phyloP scores from a whole-genome alignment of 495 filamentous ascomycete species.

The Amniculicola lignicola region DNA sequence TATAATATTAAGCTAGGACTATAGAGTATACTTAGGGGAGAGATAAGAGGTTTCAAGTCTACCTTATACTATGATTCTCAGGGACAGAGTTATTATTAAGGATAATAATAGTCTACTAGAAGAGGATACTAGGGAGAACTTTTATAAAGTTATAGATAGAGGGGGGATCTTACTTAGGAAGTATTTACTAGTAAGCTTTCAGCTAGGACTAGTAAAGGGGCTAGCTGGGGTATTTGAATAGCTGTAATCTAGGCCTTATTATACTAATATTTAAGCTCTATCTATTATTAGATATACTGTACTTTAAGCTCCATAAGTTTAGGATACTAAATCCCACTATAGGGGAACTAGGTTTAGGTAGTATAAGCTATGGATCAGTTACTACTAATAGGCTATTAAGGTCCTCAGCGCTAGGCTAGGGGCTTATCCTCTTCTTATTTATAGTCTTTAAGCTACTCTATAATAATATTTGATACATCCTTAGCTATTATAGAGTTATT shows the following conservation, averaged over 20 bases:
- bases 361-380: constrained; percentile 8
- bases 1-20: too few relatives aligned
- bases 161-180: neutral
- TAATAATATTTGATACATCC: too few relatives aligned
- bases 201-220: constrained; percentile 3
- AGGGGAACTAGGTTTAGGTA: constrained; percentile 6
- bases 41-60: too few relatives aligned
- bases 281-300: constrained; percentile 11
- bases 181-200: constrained; percentile 8
- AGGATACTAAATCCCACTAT: constrained; percentile 4
- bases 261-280: constrained; percentile 6
- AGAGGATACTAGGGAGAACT: constrained; percentile 10
- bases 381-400: constrained; percentile 17
- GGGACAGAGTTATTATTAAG: neutral
- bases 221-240: constrained; percentile 12
- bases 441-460: too few relatives aligned
- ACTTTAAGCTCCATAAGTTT: constrained; percentile 18
- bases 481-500: too few relatives aligned
- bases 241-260: constrained; percentile 1
- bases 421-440: too few relatives aligned
- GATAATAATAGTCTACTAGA: neutral
- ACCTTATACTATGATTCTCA: too few relatives aligned
- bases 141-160: constrained; percentile 6
- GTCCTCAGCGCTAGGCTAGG: constrained; percentile 5
- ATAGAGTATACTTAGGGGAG: too few relatives aligned